Base-by-base conservation (phyloP, 2,329 filamentous ascomycete species). In the Aphanocladium album region DNA sequence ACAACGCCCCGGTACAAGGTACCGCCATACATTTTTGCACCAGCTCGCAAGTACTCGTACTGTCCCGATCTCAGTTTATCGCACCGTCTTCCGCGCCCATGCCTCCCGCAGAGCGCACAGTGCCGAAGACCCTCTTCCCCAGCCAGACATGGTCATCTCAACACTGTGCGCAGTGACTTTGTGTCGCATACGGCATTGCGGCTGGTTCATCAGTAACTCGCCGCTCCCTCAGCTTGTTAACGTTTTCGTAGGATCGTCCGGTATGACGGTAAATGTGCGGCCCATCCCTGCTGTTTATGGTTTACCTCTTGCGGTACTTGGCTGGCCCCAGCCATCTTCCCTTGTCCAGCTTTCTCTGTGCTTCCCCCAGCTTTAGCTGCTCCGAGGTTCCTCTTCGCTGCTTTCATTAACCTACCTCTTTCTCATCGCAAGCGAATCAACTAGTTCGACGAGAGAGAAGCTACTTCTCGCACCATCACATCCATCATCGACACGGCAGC, bases 41-140 rank as follows among this genome's bases (percentile, higher is more conserved):
- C 9, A 17, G 1, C 9, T 12, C 14, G 17, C 14, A 52, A n/a
- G 49, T 60, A 54, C 41, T 27, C 35, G 49, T 19, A 55, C 58
- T 33, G 58, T 60, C 43, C 23, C 51, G 58, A 60, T 60, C 58
- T 47, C n/a, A 51, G 21, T 41, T 51, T 53, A 30, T 51, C 58
- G 58, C 58, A 60, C 58, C 51, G 58, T 60, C 50, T 46, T 1
- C 33, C 23, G 30, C 14, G 27, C 23, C 25, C 41, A 43, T 35
- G 11, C 37, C 43, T 17, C 43, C 30, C 19, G 39, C 51, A 19
- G 5, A 19, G 7, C 23, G 23, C 51, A 60, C 58, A 55, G 58
- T 60, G 33, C 23, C 6, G 21, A 30, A 11, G 14, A 14, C 47
- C 41, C 5, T 17, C 3, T 14, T 21, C 14, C 37, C 47, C 49